Conservation (phyloP, 805 yeast species). For the Wickerhamiella spandovensis region DNA sequence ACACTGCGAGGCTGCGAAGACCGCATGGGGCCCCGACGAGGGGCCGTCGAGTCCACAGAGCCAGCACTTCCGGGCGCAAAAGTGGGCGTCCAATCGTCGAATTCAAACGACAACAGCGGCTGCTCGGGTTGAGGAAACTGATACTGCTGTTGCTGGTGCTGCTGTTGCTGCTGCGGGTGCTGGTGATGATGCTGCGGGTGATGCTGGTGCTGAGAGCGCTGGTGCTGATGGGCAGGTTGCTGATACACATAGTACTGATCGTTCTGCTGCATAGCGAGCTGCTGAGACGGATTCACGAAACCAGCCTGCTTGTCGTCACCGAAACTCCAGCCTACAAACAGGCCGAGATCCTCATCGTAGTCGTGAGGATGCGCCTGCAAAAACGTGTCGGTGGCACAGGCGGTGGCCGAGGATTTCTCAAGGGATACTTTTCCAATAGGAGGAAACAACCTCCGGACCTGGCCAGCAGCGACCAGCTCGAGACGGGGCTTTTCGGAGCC, state of each 20-base stretch:
- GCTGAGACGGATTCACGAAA: not conserved
- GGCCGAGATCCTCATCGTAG: not conserved
- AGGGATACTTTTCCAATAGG: not conserved
- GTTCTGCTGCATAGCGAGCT: not conserved
- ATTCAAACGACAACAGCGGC: not conserved
- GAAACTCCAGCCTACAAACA: not conserved
- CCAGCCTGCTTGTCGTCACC: not conserved
- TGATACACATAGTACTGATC: not conserved
- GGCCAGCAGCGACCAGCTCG: not conserved
- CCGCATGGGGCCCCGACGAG: constrained; percentile 1
- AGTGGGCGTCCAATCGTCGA: not conserved
- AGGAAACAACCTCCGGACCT: not conserved
- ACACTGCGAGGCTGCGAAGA: not conserved
- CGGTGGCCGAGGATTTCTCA: not conserved
- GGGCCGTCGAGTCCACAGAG: not conserved
- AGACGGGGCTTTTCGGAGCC: too few species aligned
- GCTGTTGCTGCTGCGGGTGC: not conserved
- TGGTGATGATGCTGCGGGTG: not conserved
- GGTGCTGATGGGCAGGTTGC: not conserved
- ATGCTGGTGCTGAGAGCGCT: not conserved
- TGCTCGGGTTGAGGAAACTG: too few species aligned
- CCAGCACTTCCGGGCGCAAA: not conserved
- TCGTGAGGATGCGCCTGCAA: not conserved
- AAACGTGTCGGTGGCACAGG: constrained; percentile 1
- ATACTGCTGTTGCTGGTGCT: not conserved